Conservation (phyloP, 352 stramenopile species). For the Phytopythium chamaehyphon region DNA sequence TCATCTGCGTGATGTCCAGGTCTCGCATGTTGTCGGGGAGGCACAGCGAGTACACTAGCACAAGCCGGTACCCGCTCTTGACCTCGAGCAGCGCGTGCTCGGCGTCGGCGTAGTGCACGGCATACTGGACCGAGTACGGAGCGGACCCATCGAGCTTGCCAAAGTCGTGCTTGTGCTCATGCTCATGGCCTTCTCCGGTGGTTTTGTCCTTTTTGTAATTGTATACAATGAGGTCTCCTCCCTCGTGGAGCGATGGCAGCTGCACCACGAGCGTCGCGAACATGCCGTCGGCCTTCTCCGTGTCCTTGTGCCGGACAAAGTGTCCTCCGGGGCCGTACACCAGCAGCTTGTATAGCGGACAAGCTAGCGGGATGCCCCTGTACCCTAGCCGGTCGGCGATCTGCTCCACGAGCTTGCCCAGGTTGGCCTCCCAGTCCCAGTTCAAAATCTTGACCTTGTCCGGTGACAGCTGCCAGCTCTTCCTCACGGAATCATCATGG, state of each 20-base stretch:
- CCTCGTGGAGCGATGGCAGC: slow-evolving; percentile 22
- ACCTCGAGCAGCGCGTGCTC: slow-evolving; percentile 16
- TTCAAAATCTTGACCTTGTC: slow-evolving; percentile 13
- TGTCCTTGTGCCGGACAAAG: slow-evolving; percentile 42
- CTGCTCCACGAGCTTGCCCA: slow-evolving; percentile 5
- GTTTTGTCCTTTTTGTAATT: not conserved
- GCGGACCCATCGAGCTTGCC: slow-evolving; percentile 12
- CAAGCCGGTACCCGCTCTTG: slow-evolving; percentile 17
- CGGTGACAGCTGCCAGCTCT: slow-evolving; percentile 10
- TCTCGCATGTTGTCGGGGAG: slow-evolving; percentile 11
- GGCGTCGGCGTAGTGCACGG: slow-evolving; percentile 20
- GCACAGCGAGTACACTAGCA: slow-evolving; percentile 20
- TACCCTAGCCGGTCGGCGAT: slow-evolving; percentile 10
- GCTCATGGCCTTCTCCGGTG: not conserved
- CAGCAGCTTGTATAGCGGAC: slow-evolving; percentile 37
- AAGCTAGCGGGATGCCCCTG: slow-evolving; percentile 7
- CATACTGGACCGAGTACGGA: slow-evolving; percentile 11
- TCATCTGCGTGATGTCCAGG: not conserved
- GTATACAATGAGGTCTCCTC: slow-evolving; percentile 19
- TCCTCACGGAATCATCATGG: slow-evolving; percentile 9
- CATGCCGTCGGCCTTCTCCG: slow-evolving; percentile 46
- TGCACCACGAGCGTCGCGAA: slow-evolving; percentile 44
- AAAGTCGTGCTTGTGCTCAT: slow-evolving; percentile 15
- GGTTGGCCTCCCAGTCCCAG: slow-evolving; percentile 7
- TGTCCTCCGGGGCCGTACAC: slow-evolving; percentile 35